Percentiles rank a stretch among this genome's conserved stretches.
Evolutionary conservation across 2,329 filamentous ascomycete species (phyloP).

Genomic region (Aspergillus alliaceus): DNA sequence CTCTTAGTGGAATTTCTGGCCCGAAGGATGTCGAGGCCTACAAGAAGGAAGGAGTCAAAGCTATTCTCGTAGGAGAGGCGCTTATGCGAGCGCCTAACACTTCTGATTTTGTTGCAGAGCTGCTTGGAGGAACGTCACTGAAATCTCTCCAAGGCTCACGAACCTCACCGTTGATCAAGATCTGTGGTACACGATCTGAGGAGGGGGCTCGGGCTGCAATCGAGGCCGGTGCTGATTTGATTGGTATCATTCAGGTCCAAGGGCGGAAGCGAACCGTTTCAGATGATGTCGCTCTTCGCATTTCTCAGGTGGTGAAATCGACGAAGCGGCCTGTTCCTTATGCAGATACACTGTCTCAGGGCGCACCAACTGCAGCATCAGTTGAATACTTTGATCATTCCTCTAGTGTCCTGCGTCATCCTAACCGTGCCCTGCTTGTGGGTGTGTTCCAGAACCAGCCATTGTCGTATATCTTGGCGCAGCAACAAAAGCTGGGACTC

Average conservation of each 20-base stretch:
- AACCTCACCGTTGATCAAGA: conserved; percentile 73
- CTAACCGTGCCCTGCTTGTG: conserved; percentile 71
- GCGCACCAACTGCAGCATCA: conserved; percentile 25
- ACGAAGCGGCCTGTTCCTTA: conserved; percentile 31
- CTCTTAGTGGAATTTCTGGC: conserved; percentile 88
- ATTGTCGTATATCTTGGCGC: conserved; percentile 74
- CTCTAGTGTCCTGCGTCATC: conserved; percentile 48
- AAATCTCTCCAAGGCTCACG: conserved; percentile 18
- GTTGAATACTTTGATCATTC: conserved; percentile 71
- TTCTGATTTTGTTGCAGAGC: conserved; percentile 75
- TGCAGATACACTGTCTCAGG: conserved; percentile 11
- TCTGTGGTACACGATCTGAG: conserved; percentile 84
- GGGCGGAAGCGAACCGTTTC: conserved; percentile 77
- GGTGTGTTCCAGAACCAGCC: conserved; percentile 94
- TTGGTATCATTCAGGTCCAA: conserved; percentile 89
- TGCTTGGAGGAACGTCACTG: conserved; percentile 62
- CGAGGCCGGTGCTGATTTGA: conserved; percentile 82
- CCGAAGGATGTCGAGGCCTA: conserved; percentile 86
- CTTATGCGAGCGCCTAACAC: conserved; percentile 90
- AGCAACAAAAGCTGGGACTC: conserved; percentile 73
- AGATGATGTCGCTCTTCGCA: conserved; percentile 74
- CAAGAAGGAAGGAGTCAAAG: conserved; percentile 84
- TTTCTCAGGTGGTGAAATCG: conserved; percentile 73
- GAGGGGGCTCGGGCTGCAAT: conserved; percentile 80
- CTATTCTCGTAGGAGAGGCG: conserved; percentile 90